Evolutionary conservation across 495 filamentous ascomycete genomes (phyloP), one percentile per base, ranked within the genome.

Genomic region (Penicillium atrosanguineum): DNA sequence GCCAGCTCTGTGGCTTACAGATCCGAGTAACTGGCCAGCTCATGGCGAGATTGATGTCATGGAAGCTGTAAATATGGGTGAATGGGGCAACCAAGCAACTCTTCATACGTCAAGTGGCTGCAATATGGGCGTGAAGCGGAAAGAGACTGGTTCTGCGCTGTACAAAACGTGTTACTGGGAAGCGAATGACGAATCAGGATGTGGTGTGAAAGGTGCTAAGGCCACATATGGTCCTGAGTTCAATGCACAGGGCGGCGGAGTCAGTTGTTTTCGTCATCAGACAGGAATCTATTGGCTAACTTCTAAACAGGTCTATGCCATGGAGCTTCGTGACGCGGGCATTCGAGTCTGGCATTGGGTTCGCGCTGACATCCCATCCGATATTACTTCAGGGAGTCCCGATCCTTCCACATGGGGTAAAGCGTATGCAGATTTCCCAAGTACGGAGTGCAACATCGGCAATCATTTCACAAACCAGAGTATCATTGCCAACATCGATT

Each of bases 1-100:
- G 75, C 74, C 74, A 0, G 76, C 76, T 0, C 75, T 86, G 20
- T 85, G 82, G 82, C 65, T 84, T 19, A 79, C 80, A 6, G 80
- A 73, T 2, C 77, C 79, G 1, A 53, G 65, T 12, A 72, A 79
- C 25, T 84, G 82, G 82, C 82, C 81, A 8, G 51, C 44, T 3
- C 48, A 73, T 50, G 71, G 72, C 15, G 72, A 76, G 39, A 76
- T 76, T 16, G 71, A 76, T 49, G 56, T 74, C 18, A 55, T 76
- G 38, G 72, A 74, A 48, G 55, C 61, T 1, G 63, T 65, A 20
- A 76, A 76, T 37, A 55, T 59, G 15, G 70, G 60, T 5, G 67
- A 61, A 0, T 50, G 60, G 20, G 73, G 73, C 14, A 64, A 60
- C 39, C 50, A 64, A 36, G 61, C 68, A 49, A 73, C 72, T 3